phyloP scores from a whole-genome alignment of 176 grass and related monocot species.

The Aegilops umbellulata region DNA sequence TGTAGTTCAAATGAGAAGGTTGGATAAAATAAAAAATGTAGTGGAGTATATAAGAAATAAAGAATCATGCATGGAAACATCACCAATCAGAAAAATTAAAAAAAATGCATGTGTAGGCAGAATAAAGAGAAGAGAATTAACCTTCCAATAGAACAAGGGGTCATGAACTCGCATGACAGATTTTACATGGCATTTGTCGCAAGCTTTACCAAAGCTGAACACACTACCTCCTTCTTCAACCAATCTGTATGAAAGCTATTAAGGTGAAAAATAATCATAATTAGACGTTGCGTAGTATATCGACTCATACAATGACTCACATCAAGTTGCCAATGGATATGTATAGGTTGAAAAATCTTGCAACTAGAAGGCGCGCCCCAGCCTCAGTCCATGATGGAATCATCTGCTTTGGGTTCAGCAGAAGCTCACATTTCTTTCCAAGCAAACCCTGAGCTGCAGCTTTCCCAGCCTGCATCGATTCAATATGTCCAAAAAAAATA shows the following conservation, averaged over 20 bases:
- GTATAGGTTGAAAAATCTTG: background rate
- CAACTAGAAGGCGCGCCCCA: background rate
- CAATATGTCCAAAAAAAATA: background rate
- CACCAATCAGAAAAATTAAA: background rate
- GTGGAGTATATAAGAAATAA: background rate
- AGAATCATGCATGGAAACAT: background rate
- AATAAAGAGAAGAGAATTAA: background rate
- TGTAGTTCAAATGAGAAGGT: background rate
- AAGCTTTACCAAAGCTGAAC: background rate
- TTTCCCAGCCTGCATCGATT: background rate
- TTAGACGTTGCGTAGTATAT: background rate
- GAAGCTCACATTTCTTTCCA: conserved; percentile 6
- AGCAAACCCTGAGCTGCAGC: background rate
- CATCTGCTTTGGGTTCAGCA: background rate
- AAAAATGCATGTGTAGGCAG: background rate
- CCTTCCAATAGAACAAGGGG: background rate
- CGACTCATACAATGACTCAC: background rate
- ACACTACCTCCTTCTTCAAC: background rate
- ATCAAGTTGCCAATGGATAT: conserved; percentile 1
- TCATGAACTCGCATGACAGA: background rate
- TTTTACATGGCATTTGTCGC: background rate
- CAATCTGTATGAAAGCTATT: background rate
- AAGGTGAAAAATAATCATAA: background rate
- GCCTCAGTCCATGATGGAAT: background rate
- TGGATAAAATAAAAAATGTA: background rate